Evolutionary conservation across 345 rosid genomes (phyloP).

Genomic region (Sapria himalayana): DNA sequence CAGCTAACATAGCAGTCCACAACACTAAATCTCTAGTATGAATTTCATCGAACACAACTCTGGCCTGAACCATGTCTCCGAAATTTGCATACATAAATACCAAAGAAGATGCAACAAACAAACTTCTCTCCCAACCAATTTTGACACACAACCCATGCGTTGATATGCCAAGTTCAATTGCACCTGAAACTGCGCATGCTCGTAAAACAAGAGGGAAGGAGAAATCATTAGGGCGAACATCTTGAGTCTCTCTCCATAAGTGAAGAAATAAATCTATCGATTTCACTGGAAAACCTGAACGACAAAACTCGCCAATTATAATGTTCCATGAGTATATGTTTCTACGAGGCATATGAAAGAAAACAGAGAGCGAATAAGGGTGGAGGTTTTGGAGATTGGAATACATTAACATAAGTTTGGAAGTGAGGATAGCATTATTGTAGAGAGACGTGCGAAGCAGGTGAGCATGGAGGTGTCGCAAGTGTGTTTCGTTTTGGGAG

Average conservation of each 20-base stretch:
- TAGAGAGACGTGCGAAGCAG: slow-evolving; percentile 29
- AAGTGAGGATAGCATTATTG: slow-evolving; percentile 25
- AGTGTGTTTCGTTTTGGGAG: slow-evolving; percentile 21
- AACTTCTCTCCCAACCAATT: slow-evolving; percentile 21
- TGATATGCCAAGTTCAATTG: slow-evolving; percentile 10
- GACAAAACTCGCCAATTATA: slow-evolving; percentile 38
- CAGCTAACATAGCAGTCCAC: slow-evolving; percentile 44
- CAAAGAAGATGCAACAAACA: slow-evolving; percentile 33
- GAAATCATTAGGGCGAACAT: slow-evolving; percentile 27
- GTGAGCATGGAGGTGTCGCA: slow-evolving; percentile 42
- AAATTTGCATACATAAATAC: slow-evolving; percentile 19
- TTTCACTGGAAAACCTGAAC: slow-evolving; percentile 17
- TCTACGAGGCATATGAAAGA: slow-evolving; percentile 39
- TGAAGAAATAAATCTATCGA: slow-evolving; percentile 24
- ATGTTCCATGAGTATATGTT: slow-evolving; percentile 57
- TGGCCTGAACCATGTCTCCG: slow-evolving; percentile 14
- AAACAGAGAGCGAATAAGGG: slow-evolving; percentile 25
- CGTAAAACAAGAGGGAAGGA: slow-evolving; percentile 43
- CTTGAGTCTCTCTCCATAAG: slow-evolving; percentile 22
- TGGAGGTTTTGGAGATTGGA: slow-evolving; percentile 21
- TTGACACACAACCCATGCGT: slow-evolving; percentile 28
- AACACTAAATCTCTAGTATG: slow-evolving; percentile 27
- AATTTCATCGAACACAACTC: slow-evolving; percentile 36
- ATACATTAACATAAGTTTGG: slow-evolving; percentile 33
- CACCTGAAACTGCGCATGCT: slow-evolving; percentile 23